Evolutionary conservation across 2,329 filamentous ascomycete genomes (phyloP).

Genomic region (Aspergillus sp.): DNA sequence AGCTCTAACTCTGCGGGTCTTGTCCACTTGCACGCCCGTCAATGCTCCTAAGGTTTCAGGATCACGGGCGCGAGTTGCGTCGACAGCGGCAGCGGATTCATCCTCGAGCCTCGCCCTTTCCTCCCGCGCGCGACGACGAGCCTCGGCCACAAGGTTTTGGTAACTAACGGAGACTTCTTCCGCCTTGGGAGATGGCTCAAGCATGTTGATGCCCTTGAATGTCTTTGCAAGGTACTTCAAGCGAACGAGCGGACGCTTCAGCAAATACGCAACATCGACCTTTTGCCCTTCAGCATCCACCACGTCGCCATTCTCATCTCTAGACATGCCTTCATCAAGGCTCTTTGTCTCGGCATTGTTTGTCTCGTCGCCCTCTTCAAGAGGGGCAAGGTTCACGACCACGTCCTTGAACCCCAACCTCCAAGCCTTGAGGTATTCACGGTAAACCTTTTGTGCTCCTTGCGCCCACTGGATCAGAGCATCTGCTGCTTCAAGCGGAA

Average conservation of each 20-base stretch:
- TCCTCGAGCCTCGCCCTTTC: conserved; percentile 77
- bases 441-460: conserved; percentile 76
- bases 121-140: conserved; percentile 73
- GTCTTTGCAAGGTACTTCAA: conserved; percentile 87
- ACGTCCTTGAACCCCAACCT: conserved; percentile 92
- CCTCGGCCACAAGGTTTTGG: conserved; percentile 74
- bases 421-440: conserved; percentile 86
- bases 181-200: conserved; percentile 55
- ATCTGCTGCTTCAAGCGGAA: conserved; percentile 73
- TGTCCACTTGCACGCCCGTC: conserved; percentile 72
- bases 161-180: conserved; percentile 66
- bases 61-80: conserved; percentile 79
- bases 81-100: conserved; percentile 82
- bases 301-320: conserved; percentile 64
- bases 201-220: conserved; percentile 64
- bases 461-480: conserved; percentile 81
- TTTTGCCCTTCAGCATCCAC: conserved; percentile 79
- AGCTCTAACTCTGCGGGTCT: conserved; percentile 79
- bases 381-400: conserved; percentile 86
- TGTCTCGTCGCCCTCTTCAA: conserved; percentile 64
- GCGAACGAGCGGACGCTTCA: conserved; percentile 86
- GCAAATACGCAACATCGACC: conserved; percentile 89
- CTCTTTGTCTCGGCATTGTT: conserved; percentile 51
- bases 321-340: conserved; percentile 59
- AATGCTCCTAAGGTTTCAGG: conserved; percentile 75